phyloP scores from a whole-genome alignment of 176 grass and related monocot species.

The Raddia distichophylla region DNA sequence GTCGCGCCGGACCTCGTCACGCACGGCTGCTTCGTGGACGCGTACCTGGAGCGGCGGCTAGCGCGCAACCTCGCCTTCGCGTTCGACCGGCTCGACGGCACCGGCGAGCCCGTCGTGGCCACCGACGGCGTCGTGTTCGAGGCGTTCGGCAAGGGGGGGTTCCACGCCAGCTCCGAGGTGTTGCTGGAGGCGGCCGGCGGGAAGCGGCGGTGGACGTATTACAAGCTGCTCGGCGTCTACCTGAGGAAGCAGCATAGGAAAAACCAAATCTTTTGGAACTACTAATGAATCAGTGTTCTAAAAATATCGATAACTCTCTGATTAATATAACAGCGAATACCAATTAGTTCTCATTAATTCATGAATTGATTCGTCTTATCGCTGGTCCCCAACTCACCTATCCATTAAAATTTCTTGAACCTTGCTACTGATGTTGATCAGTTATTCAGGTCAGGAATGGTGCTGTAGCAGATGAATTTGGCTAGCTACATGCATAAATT shows the following conservation, averaged over 20 bases:
- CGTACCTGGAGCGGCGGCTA: slow-evolving; percentile 67
- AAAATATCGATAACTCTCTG: no score
- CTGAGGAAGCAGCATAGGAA: slow-evolving; percentile 62
- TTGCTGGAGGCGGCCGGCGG: slow-evolving; percentile 47
- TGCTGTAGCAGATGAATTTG: not conserved
- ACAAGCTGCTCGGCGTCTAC: slow-evolving; percentile 57
- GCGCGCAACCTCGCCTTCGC: slow-evolving; percentile 64
- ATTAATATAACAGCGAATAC: no score
- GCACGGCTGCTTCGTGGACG: slow-evolving; percentile 73
- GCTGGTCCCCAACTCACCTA: no score
- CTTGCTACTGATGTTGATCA: slow-evolving; percentile 28
- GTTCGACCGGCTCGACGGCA: slow-evolving; percentile 49
- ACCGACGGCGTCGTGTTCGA: slow-evolving; percentile 66
- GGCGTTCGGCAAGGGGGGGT: slow-evolving; percentile 74
- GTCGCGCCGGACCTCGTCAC: slow-evolving; percentile 73
- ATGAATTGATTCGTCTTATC: no score
- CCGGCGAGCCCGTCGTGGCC: slow-evolving; percentile 40
- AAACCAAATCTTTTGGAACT: slow-evolving; percentile 86
- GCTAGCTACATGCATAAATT: no score
- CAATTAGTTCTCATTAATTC: no score
- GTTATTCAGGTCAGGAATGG: slow-evolving; percentile 2
- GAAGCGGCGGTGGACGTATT: slow-evolving; percentile 60
- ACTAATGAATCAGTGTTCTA: not conserved
- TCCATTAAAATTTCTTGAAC: no score
- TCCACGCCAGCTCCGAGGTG: slow-evolving; percentile 69